phyloP scores from a whole-genome alignment of 441 rosid genomes.

The Mallotus repandus region DNA sequence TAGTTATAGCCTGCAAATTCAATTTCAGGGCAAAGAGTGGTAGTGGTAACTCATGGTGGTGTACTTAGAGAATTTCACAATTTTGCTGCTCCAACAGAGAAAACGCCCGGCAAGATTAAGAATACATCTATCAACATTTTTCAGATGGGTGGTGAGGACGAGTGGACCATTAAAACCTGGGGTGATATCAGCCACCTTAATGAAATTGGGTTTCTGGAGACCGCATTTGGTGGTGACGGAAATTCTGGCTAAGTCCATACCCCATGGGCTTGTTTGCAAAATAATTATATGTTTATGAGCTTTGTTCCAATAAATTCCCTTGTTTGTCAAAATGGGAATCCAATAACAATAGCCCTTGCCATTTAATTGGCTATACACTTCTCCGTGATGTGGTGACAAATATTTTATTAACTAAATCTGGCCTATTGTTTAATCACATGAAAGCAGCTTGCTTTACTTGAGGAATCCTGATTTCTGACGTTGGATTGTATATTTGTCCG shows the following conservation, averaged over 20 bases:
- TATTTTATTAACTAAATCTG: too few relatives aligned
- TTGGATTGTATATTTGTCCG: too few relatives aligned
- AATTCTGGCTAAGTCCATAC: conserved; percentile 10
- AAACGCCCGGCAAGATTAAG: conserved; percentile 26
- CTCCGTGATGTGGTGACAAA: too few relatives aligned
- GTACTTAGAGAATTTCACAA: conserved; percentile 40
- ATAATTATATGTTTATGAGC: too few relatives aligned
- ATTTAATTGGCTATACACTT: too few relatives aligned
- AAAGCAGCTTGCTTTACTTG: too few relatives aligned
- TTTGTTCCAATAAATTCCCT: too few relatives aligned
- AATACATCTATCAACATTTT: conserved; percentile 38
- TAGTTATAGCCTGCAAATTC: not conserved
- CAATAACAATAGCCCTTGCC: too few relatives aligned
- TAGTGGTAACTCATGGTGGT: conserved; percentile 52
- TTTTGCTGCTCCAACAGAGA: conserved; percentile 23
- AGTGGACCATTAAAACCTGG: conserved; percentile 32
- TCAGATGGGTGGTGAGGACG: conserved; percentile 13
- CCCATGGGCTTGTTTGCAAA: too few relatives aligned
- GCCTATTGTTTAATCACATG: too few relatives aligned
- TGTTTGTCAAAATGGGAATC: too few relatives aligned
- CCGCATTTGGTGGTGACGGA: conserved; percentile 38
- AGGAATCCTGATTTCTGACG: too few relatives aligned
- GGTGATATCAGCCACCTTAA: conserved; percentile 37
- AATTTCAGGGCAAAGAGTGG: conserved; percentile 36
- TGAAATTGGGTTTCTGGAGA: conserved; percentile 32